Conservation (phyloP, 1,284 basidiomycete genomes). For the Leccinum pachyderme region DNA sequence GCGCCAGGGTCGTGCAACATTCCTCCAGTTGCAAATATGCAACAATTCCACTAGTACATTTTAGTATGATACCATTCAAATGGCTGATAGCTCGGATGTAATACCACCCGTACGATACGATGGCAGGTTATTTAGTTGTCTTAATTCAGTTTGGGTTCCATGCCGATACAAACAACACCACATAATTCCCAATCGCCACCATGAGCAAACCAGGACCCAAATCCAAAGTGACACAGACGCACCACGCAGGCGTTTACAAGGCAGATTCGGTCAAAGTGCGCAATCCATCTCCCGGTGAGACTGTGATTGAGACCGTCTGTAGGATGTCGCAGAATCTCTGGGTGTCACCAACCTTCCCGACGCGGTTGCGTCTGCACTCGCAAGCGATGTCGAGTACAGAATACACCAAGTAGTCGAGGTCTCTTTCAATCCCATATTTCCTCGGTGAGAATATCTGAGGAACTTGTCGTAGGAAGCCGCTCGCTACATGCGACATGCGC, state of each 20-base stretch:
- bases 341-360: constrained; percentile 82
- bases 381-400: constrained; percentile 96
- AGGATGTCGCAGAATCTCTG: constrained; percentile 93
- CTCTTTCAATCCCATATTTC: constrained; percentile 12
- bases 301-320: constrained; percentile 18
- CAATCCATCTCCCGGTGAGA: constrained; percentile 12
- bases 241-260: constrained; percentile 63
- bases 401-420: constrained; percentile 93
- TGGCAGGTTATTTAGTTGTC: neutral
- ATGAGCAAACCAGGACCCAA: constrained; percentile 51
- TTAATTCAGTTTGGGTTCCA: neutral
- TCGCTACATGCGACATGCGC: constrained; percentile 94
- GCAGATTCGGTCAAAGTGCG: constrained; percentile 62
- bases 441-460: neutral
- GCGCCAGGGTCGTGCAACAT: constrained; percentile 4
- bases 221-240: constrained; percentile 40
- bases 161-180: neutral
- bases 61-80: neutral
- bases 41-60: constrained; percentile 9
- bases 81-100: neutral
- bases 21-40: neutral
- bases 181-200: constrained; percentile 7
- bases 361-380: constrained; percentile 79
- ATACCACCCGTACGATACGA: neutral
- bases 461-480: constrained; percentile 73